These are phyloP conservation scores for Beauveria brongniartii DNA, from an alignment of 2,329 filamentous ascomycete genomes.

Conservation along the genomic window DNA sequence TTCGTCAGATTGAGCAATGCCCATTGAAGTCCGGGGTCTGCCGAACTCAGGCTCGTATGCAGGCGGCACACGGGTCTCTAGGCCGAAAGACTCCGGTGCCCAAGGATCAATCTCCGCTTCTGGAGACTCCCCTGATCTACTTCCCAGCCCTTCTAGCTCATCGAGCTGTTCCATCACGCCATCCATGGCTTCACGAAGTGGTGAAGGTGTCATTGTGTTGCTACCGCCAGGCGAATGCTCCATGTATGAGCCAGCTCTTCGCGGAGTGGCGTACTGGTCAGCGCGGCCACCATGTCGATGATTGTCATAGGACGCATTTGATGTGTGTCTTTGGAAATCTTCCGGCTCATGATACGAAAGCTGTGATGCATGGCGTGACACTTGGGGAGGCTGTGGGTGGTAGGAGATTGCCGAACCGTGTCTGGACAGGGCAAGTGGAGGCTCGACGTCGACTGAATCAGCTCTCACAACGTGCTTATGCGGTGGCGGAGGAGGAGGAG, in stretches of 20 bases:
- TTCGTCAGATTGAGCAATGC: conserved; percentile 54
- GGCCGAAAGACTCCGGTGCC: conserved; percentile 81
- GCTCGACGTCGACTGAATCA: conserved; percentile 16
- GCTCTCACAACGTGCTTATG: conserved; percentile 19
- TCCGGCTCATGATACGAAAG: conserved; percentile 8
- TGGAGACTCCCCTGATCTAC: conserved; percentile 48
- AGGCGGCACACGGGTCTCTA: conserved; percentile 29
- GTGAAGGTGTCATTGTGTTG: conserved; percentile 71
- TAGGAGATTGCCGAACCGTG: conserved; percentile 29
- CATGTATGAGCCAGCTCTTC: conserved; percentile 54
- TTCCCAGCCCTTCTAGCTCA: conserved; percentile 54
- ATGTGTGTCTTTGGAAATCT: conserved; percentile 29
- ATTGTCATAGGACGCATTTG: conserved; percentile 33
- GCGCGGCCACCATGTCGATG: conserved; percentile 17
- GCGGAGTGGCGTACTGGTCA: conserved; percentile 39
- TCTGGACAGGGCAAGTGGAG: conserved; percentile 21
- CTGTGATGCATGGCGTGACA: conserved; percentile 10
- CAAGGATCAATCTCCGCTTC: conserved; percentile 63
- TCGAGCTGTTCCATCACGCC: conserved; percentile 94
- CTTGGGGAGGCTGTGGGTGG: conserved; percentile 15
- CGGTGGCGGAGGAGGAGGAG: conserved; percentile 25
- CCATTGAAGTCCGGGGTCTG: conserved; percentile 64
- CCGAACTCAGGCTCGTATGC: conserved; percentile 19
- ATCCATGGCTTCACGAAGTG: conserved; percentile 90
- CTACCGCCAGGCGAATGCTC: conserved; percentile 55